Evolutionary conservation across 148 eudicot genomes (phyloP), one percentile per base, ranked within the genome.

Genomic region (Camellia granthamiana): DNA sequence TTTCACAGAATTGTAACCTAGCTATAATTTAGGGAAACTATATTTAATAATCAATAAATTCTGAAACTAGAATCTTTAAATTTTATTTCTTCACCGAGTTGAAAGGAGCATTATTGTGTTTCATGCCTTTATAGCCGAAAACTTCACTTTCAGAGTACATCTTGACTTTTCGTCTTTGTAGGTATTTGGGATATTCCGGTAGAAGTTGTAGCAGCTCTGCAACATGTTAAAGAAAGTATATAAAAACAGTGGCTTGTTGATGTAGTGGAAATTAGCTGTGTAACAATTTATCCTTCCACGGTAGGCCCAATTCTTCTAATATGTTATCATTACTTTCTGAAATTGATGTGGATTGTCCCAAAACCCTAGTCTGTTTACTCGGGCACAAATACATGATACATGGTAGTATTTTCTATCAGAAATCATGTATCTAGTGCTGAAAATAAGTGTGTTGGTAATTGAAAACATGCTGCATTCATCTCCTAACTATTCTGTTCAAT

Each of bases 191-290:
- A 85, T 77, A 89, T 88, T 61, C 83, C 90, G 79, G 83, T 89
- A 77, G 99, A 92, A 80, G 85, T 91, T 69, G 89, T 84, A 47
- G 77, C 86, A 54, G 87, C 90, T 67, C 77, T 96, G 83, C 97
- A 96, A 88, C 81, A 79, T 80, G 86, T 83, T 43, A 92, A 92
- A 73, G 89, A 86, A 84, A 86, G 85, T 77, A 84, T 83, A 43
- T 90, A 88, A 87, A 90, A 86, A 69, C 97, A 90, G 82, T 96
- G 99, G 99, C 92, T 96, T 77, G 73, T 93, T 66, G 97, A 90
- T 79, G 85, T 87, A 72, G 86, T 92, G 59, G 92, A 93, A 79
- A 90, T 96, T 78, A 89, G 97, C 78, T 96, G 98, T 80, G 88
- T 92, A 43, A 91, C 98, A 63, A 89, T 85, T 64, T 87, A 84